Conservation (phyloP, 2,329 filamentous ascomycete species). For the Fusarium palustre region DNA sequence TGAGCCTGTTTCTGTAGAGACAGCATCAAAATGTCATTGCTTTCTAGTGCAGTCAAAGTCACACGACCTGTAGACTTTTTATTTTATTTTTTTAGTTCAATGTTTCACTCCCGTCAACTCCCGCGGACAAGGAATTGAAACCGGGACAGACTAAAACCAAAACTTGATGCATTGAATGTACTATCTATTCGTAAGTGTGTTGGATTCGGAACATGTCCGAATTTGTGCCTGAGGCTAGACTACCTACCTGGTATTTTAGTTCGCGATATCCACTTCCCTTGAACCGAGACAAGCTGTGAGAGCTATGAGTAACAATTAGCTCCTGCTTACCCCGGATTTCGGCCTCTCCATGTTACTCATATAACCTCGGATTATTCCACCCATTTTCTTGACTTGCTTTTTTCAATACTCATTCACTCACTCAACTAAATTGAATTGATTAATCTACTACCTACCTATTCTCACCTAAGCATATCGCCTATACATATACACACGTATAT, state of each 20-base stretch:
- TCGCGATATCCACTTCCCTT: constrained; percentile 28
- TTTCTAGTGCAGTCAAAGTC: constrained; percentile 1
- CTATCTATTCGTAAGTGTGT: background rate
- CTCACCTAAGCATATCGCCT: background rate
- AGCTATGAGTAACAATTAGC: constrained; percentile 36
- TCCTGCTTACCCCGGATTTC: constrained; percentile 30
- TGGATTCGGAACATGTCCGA: constrained; percentile 22
- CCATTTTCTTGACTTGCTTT: background rate
- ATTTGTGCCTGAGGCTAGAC: constrained; percentile 26
- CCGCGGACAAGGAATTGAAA: background rate
- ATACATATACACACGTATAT: background rate
- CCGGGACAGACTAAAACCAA: background rate
- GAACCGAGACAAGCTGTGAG: constrained; percentile 37
- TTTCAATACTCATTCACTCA: background rate
- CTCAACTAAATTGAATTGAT: constrained; percentile 14
- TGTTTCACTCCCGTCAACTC: constrained; percentile 13
- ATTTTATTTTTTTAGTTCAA: constrained; percentile 14
- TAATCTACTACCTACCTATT: background rate
- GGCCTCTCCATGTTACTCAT: constrained; percentile 29
- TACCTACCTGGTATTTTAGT: background rate
- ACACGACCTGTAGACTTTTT: constrained; percentile 15
- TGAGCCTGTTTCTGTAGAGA: background rate
- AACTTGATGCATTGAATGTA: constrained; percentile 7
- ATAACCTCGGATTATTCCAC: constrained; percentile 12
- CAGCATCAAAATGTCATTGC: constrained; percentile 5